These are phyloP conservation scores for Dissoconium aciculare DNA, from an alignment of 2,329 filamentous ascomycete genomes.

Conservation along the genomic window DNA sequence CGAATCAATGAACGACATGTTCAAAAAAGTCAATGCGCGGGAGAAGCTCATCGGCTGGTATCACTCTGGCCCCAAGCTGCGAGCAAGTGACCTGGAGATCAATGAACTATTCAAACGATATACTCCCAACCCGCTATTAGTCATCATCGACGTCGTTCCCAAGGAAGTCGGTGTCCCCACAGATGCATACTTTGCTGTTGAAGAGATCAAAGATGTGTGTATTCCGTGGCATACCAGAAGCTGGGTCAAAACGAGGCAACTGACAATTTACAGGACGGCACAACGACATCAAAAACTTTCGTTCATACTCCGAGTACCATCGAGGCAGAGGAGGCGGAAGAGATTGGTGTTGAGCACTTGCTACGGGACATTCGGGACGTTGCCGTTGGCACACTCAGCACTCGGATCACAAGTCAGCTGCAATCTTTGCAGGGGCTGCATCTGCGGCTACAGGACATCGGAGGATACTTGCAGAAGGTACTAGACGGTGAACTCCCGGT, in stretches of 20 bases:
- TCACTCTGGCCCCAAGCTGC: conserved; percentile 91
- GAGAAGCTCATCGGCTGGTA: conserved; percentile 99
- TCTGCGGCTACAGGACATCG: conserved; percentile 85
- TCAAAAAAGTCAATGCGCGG: conserved; percentile 98
- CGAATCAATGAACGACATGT: conserved; percentile 99
- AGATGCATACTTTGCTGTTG: conserved; percentile 96
- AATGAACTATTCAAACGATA: conserved; percentile 99
- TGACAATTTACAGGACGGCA: conserved; percentile 57
- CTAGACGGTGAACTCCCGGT: conserved; percentile 83
- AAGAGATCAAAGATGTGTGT: conserved; percentile 92
- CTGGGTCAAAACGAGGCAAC: conserved; percentile 25
- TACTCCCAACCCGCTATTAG: conserved; percentile 85
- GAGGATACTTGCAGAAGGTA: conserved; percentile 88
- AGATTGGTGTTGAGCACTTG: conserved; percentile 96
- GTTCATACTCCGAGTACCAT: conserved; percentile 97
- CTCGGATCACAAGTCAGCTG: conserved; percentile 91
- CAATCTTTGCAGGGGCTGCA: conserved; percentile 95
- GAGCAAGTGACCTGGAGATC: conserved; percentile 94
- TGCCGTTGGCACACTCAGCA: conserved; percentile 89
- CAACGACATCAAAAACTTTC: conserved; percentile 90
- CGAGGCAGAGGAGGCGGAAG: conserved; percentile 96
- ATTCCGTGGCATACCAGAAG: too few relatives aligned
- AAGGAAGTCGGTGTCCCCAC: conserved; percentile 96
- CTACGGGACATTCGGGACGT: conserved; percentile 97
- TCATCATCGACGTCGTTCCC: conserved; percentile 96